A percentile compares a stretch with the other conserved stretches of the same genome.
These are phyloP conservation scores for Asterochloris erici DNA, from an alignment of 139 green algal genomes.

Conservation along the genomic window DNA sequence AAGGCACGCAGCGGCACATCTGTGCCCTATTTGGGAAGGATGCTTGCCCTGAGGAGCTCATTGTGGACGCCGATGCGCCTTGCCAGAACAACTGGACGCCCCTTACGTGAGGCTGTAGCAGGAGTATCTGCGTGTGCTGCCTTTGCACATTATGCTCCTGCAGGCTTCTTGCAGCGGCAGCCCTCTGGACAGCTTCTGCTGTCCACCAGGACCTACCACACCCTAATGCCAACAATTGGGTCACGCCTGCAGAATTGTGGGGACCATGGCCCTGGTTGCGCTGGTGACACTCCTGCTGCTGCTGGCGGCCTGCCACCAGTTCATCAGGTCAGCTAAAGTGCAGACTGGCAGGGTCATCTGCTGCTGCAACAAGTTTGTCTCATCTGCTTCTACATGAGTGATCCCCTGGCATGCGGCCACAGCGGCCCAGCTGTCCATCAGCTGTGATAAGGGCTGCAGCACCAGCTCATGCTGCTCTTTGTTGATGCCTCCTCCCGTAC, in stretches of 20 bases:
- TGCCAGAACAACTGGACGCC: constrained; percentile 23
- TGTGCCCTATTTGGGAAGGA: constrained; percentile 3
- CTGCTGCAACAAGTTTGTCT: too few relatives aligned
- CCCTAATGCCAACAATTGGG: background rate
- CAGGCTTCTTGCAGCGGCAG: too few relatives aligned
- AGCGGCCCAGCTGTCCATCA: too few relatives aligned
- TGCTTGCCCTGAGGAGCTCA: background rate
- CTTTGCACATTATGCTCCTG: background rate
- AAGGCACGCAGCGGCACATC: background rate
- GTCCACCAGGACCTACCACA: too few relatives aligned
- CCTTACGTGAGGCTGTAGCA: background rate
- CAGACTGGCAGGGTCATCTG: too few relatives aligned
- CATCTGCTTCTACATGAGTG: too few relatives aligned
- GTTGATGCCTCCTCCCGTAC: too few relatives aligned
- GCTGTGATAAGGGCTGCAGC: too few relatives aligned
- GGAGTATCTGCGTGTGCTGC: background rate
- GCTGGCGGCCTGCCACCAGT: background rate
- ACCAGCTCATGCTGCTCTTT: too few relatives aligned
- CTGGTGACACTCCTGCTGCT: background rate
- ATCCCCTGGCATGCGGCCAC: too few relatives aligned
- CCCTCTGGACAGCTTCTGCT: background rate
- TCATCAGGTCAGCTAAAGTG: too few relatives aligned
- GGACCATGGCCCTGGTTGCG: background rate
- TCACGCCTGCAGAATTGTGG: background rate
- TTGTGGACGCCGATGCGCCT: background rate